phyloP scores from a whole-genome alignment of 192 early-diverging fungal species.

The Phycomyces nitens region DNA sequence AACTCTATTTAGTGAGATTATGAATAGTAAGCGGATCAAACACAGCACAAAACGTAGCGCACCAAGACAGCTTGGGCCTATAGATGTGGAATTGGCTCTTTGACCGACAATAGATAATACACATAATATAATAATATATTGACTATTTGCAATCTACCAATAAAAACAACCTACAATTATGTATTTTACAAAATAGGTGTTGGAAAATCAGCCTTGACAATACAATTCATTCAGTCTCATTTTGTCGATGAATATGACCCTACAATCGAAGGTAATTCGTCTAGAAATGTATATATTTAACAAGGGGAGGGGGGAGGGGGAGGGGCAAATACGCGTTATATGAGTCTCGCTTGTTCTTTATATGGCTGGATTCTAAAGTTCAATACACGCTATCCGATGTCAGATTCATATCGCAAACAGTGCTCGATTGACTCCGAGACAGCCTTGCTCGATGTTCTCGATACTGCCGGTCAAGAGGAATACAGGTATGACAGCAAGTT shows the following conservation, averaged over 20 bases:
- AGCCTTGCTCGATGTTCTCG: conserved; percentile 89
- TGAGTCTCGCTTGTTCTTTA: too few relatives aligned
- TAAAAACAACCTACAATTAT: too few relatives aligned
- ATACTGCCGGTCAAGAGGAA: conserved; percentile 97
- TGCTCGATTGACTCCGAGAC: conserved; percentile 90
- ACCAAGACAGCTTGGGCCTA: not conserved
- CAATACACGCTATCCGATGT: not conserved
- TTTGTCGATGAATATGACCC: conserved; percentile 94
- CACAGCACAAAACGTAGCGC: not conserved
- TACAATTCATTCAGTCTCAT: conserved; percentile 78
- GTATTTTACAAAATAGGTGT: too few relatives aligned
- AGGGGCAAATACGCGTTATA: too few relatives aligned
- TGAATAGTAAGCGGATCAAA: not conserved
- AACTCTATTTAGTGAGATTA: not conserved
- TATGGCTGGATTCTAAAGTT: not conserved
- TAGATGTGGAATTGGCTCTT: too few relatives aligned
- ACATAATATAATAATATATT: too few relatives aligned
- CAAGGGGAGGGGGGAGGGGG: not conserved
- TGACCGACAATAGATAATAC: not conserved
- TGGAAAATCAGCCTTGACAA: conserved; percentile 79
- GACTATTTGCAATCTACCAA: too few relatives aligned
- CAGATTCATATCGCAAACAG: conserved; percentile 94
- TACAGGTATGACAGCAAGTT: conserved; percentile 42
- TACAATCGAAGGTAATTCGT: conserved; percentile 71
- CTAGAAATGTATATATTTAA: not conserved